phyloP scores from a whole-genome alignment of 495 filamentous ascomycete genomes.

The Penicillium angulare region DNA sequence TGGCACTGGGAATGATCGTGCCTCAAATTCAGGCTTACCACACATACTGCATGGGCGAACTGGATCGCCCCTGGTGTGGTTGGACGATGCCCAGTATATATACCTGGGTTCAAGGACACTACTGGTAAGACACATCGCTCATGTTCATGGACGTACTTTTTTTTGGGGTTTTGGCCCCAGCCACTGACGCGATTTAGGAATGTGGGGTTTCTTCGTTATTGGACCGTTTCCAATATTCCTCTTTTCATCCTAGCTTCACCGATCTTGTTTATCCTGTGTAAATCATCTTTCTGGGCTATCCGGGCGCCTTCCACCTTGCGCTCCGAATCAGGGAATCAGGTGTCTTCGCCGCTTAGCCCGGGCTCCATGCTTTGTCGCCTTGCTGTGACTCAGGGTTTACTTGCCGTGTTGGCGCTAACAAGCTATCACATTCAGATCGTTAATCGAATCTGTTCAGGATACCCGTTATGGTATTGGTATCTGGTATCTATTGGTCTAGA shows the following conservation, averaged over 20 bases:
- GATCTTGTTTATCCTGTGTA: slow-evolving; percentile 66
- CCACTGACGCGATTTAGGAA: slow-evolving; percentile 54
- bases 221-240: slow-evolving; percentile 82
- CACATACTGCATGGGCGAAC: slow-evolving; percentile 59
- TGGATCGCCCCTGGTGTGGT: slow-evolving; percentile 66
- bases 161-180: neutral
- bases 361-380: slow-evolving; percentile 50
- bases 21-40: slow-evolving; percentile 78
- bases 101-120: slow-evolving; percentile 79
- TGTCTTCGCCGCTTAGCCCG: slow-evolving; percentile 31
- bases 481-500: slow-evolving; percentile 46
- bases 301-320: slow-evolving; percentile 16
- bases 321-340: slow-evolving; percentile 12
- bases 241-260: slow-evolving; percentile 83
- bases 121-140: slow-evolving; percentile 64
- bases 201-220: slow-evolving; percentile 84
- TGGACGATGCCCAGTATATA: slow-evolving; percentile 78
- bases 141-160: neutral
- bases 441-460: slow-evolving; percentile 82
- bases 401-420: slow-evolving; percentile 69
- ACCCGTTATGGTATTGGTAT: slow-evolving; percentile 89
- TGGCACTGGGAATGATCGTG: slow-evolving; percentile 61
- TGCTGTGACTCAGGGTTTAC: slow-evolving; percentile 67
- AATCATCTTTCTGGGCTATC: slow-evolving; percentile 56
- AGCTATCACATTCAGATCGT: slow-evolving; percentile 93